phyloP scores from a whole-genome alignment of 2,329 filamentous ascomycete genomes.

The Phyllachora maydis region DNA sequence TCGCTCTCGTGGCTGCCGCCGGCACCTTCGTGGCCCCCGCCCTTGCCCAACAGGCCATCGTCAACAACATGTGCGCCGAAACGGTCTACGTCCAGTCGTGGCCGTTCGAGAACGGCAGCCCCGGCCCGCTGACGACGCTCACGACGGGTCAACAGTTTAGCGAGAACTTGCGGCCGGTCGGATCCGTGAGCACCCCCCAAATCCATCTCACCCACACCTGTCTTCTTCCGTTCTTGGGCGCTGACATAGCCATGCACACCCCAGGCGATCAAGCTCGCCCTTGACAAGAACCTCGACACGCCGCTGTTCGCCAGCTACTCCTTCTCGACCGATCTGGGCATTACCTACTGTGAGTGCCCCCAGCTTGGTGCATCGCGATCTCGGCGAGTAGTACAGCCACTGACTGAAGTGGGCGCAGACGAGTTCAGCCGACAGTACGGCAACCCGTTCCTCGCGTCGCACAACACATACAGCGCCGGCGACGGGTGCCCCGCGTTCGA shows the following conservation, averaged over 20 bases:
- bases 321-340: slow-evolving; percentile 13
- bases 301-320: slow-evolving; percentile 22
- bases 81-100: slow-evolving; percentile 16
- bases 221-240: neutral
- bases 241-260: slow-evolving; percentile 3
- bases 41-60: slow-evolving; percentile 14
- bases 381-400: neutral
- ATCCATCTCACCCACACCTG: no score
- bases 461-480: slow-evolving; percentile 15
- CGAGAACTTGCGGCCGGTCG: slow-evolving; percentile 13
- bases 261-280: slow-evolving; percentile 19
- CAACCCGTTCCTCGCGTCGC: slow-evolving; percentile 16
- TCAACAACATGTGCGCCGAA: slow-evolving; percentile 13
- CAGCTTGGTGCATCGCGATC: slow-evolving; percentile 17
- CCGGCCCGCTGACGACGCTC: slow-evolving; percentile 13
- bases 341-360: slow-evolving; percentile 16
- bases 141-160: slow-evolving; percentile 12
- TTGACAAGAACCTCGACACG: slow-evolving; percentile 12
- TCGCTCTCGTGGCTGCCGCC: slow-evolving; percentile 8
- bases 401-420: slow-evolving; percentile 4
- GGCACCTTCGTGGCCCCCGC: slow-evolving; percentile 12
- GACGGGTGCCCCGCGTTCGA: slow-evolving; percentile 16
- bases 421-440: slow-evolving; percentile 10
- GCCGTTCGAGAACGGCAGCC: slow-evolving; percentile 11
- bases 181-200: slow-evolving; percentile 18